A percentile compares a stretch with the other conserved stretches of the same genome.
These are phyloP conservation scores for Mortierella sp. DNA, from an alignment of 371 early-diverging fungal genomes.

Conservation along the genomic window DNA sequence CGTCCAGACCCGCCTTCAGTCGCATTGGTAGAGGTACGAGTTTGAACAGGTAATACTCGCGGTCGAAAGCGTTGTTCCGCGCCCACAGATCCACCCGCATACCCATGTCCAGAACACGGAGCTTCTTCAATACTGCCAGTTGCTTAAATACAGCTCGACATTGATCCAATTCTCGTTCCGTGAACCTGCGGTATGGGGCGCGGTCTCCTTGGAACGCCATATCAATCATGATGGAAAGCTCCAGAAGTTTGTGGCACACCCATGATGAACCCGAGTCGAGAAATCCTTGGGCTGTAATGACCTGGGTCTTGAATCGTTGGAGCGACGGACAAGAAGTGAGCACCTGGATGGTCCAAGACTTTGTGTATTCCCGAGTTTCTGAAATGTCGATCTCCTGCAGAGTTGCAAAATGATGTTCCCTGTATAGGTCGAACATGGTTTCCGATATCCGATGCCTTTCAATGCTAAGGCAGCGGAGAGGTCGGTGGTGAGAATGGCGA, in stretches of 20 bases:
- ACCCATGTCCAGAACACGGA: too few species aligned
- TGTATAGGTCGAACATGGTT: too few species aligned
- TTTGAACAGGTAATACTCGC: too few species aligned
- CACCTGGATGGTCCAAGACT: slow-evolving; percentile 2
- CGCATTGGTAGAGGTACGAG: too few species aligned
- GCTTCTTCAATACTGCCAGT: too few species aligned
- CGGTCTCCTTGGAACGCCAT: too few species aligned
- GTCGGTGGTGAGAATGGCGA: background rate
- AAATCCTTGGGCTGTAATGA: slow-evolving; percentile 4
- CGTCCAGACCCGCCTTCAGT: too few species aligned
- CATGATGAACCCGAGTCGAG: background rate
- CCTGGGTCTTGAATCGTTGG: background rate
- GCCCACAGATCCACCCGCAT: too few species aligned
- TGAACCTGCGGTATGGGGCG: too few species aligned
- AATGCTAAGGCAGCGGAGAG: background rate
- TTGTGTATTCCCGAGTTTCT: background rate
- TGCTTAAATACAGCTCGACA: too few species aligned
- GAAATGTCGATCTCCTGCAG: slow-evolving; percentile 5
- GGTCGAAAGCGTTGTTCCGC: too few species aligned
- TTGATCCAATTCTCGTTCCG: background rate
- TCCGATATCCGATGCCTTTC: too few species aligned
- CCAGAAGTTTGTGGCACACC: slow-evolving; percentile 5
- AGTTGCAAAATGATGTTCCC: slow-evolving; percentile 9
- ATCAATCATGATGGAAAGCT: slow-evolving; percentile 4
- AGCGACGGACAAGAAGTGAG: slow-evolving; percentile 7